These are phyloP conservation scores for Thelonectria discophora DNA, from an alignment of 2,329 filamentous ascomycete genomes.

Conservation along the genomic window DNA sequence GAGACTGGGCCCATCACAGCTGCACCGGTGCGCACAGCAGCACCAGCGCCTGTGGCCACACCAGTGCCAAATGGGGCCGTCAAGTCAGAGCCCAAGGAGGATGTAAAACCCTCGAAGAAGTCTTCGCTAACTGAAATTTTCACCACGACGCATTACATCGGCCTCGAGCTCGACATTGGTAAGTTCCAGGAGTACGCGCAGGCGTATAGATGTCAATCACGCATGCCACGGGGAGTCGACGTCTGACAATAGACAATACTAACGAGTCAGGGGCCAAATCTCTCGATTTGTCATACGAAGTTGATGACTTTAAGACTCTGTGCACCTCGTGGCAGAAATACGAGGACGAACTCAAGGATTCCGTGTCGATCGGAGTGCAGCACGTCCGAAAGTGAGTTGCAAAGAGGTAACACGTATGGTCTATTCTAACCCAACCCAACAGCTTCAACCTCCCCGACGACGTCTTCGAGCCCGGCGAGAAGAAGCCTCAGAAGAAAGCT, in stretches of 20 bases:
- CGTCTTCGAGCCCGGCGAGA: constrained; percentile 84
- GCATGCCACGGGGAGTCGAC: neutral
- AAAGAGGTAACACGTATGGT: neutral
- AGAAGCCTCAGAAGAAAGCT: constrained; percentile 70
- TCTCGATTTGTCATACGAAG: constrained; percentile 81
- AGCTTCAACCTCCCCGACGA: constrained; percentile 91
- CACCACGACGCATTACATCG: constrained; percentile 95
- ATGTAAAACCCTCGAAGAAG: constrained; percentile 21
- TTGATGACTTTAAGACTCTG: constrained; percentile 85
- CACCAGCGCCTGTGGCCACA: too few relatives aligned
- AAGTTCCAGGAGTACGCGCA: constrained; percentile 46
- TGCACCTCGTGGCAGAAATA: constrained; percentile 81
- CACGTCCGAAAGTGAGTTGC: constrained; percentile 82
- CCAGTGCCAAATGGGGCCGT: constrained; percentile 36
- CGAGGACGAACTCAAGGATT: constrained; percentile 71
- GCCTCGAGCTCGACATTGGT: constrained; percentile 82
- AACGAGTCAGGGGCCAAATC: constrained; percentile 68
- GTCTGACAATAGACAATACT: constrained; percentile 37
- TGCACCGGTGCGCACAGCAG: too few relatives aligned
- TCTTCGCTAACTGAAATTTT: constrained; percentile 64
- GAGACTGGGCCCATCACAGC: constrained; percentile 7
- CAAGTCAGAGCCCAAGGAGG: constrained; percentile 46
- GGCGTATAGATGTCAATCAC: neutral
- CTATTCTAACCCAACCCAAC: constrained; percentile 18
- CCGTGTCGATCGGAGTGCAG: constrained; percentile 75